These are phyloP conservation scores for Cyclostephanos invisitatus DNA, from an alignment of 108 stramenopile genomes.

Conservation along the genomic window DNA sequence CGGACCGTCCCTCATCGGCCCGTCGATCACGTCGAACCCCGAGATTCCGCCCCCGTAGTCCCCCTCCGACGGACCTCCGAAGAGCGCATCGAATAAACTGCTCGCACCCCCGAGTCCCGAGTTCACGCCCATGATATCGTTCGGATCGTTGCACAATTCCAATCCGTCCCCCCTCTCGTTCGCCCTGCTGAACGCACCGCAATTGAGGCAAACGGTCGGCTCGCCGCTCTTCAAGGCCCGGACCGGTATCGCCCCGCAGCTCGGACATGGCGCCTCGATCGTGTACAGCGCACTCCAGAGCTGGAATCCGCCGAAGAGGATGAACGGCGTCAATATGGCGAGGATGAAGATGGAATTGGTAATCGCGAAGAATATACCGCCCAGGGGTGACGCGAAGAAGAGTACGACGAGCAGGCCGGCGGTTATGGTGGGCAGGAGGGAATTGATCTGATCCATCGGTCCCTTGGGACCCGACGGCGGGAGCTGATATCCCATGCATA, in stretches of 20 bases:
- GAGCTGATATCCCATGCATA: constrained; percentile 38
- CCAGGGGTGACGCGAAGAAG: constrained; percentile 76
- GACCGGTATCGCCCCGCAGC: constrained; percentile 58
- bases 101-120: constrained; percentile 24
- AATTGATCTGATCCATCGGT: constrained; percentile 29
- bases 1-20: constrained; percentile 15
- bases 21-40: constrained; percentile 36
- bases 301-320: constrained; percentile 59
- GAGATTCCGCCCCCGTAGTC: constrained; percentile 16
- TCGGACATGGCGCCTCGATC: constrained; percentile 65
- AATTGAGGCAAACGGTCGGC: constrained; percentile 66
- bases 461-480: constrained; percentile 38
- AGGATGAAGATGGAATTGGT: constrained; percentile 71
- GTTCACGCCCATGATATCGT: constrained; percentile 47
- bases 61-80: too few species aligned
- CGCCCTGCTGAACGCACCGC: constrained; percentile 61
- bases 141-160: constrained; percentile 54
- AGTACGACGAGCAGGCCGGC: constrained; percentile 27
- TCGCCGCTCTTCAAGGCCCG: constrained; percentile 55
- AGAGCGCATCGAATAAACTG: constrained; percentile 52
- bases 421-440: constrained; percentile 39
- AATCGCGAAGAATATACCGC: constrained; percentile 70
- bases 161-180: constrained; percentile 48
- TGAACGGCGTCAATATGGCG: constrained; percentile 54
- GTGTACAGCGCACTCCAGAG: constrained; percentile 69